phyloP scores from a whole-genome alignment of 257 asterid species.

The Paraleonurus japonicus region DNA sequence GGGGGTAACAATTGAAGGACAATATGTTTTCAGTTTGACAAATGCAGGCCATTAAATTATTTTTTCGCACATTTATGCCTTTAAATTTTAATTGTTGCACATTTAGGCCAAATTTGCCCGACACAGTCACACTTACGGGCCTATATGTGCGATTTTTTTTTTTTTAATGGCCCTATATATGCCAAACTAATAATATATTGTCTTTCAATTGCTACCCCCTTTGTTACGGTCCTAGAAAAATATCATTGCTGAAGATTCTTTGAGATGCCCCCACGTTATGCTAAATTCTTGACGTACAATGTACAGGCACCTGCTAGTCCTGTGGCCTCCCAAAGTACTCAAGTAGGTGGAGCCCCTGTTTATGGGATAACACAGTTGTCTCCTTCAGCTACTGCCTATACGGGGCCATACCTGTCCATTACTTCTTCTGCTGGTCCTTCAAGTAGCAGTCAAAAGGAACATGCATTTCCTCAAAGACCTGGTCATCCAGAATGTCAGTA shows the following conservation, averaged over 20 bases:
- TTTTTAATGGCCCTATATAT: no score
- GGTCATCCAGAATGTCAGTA: constrained; percentile 85
- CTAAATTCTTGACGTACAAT: constrained; percentile 24
- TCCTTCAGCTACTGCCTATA: constrained; percentile 73
- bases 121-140: no score
- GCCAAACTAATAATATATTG: no score
- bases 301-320: constrained; percentile 63
- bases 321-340: constrained; percentile 57
- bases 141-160: no score
- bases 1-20: no score
- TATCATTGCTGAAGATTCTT: not conserved
- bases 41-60: no score
- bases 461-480: constrained; percentile 75
- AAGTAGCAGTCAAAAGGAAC: constrained; percentile 61
- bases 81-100: no score
- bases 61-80: no score
- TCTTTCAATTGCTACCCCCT: no score
- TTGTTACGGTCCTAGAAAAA: no score
- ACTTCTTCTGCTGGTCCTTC: constrained; percentile 65
- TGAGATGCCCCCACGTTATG: not conserved
- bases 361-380: constrained; percentile 71
- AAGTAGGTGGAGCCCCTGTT: constrained; percentile 55
- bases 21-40: no score
- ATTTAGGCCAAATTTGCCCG: no score
- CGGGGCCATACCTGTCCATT: constrained; percentile 67